These are phyloP conservation scores for Kazachstania viticola DNA, from an alignment of 805 yeast genomes.

Conservation along the genomic window DNA sequence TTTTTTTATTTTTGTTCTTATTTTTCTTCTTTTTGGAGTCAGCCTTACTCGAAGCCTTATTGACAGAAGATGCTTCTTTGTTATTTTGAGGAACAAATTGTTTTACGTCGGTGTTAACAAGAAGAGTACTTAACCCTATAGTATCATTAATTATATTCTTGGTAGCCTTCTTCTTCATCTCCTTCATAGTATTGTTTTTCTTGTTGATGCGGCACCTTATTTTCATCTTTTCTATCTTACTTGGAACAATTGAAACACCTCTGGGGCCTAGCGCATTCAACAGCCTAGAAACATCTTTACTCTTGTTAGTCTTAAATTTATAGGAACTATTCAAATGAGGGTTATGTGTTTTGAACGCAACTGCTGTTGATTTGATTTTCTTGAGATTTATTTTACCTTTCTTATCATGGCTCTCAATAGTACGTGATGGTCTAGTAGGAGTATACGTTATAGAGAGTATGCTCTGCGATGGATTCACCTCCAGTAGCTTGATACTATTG, in stretches of 20 bases:
- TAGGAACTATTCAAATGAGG: constrained; percentile 52
- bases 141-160: constrained; percentile 9
- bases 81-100: constrained; percentile 10
- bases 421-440: too few relatives aligned
- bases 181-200: constrained; percentile 1
- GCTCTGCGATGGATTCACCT: constrained; percentile 32
- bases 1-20: constrained; percentile 10
- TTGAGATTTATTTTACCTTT: constrained; percentile 11
- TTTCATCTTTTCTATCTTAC: constrained; percentile 14
- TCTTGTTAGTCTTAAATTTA: constrained; percentile 44
- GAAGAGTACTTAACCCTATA: constrained; percentile 17
- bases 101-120: constrained; percentile 20
- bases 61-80: constrained; percentile 5
- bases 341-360: constrained; percentile 50
- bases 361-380: constrained; percentile 6
- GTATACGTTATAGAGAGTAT: constrained; percentile 27
- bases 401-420: too few relatives aligned
- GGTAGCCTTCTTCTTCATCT: constrained; percentile 5
- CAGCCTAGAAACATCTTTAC: constrained; percentile 64
- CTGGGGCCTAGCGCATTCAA: constrained; percentile 65
- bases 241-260: constrained; percentile 33
- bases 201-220: constrained; percentile 3
- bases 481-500: constrained; percentile 31
- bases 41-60: constrained; percentile 2
- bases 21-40: constrained; percentile 16